Conservation (phyloP, 2,329 filamentous ascomycete species). For the Diaporthe humulicola region DNA sequence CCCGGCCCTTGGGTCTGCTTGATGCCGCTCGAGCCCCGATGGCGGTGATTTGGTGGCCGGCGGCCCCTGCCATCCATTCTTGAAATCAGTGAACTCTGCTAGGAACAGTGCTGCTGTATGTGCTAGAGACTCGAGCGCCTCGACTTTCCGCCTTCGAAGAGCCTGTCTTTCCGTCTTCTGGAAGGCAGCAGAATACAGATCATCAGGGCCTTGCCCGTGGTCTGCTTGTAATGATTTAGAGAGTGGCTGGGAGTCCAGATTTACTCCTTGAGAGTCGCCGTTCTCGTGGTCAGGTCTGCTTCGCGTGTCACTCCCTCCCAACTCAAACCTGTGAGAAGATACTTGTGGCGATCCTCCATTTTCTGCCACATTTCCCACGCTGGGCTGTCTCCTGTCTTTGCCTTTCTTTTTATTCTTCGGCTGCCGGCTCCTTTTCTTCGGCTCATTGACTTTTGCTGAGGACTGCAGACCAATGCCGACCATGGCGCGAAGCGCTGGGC, state of each 20-base stretch:
- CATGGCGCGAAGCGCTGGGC: conserved; percentile 35
- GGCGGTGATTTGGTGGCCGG: not conserved
- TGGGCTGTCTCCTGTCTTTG: not conserved
- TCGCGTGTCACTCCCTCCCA: not conserved
- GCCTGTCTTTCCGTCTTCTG: conserved; percentile 33
- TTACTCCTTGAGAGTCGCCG: not conserved
- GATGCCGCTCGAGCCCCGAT: not conserved
- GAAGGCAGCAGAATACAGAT: not conserved
- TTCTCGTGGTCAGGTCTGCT: not conserved
- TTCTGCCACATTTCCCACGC: not conserved
- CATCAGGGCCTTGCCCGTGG: not conserved
- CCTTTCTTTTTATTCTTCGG: conserved; percentile 3
- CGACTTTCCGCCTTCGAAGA: conserved; percentile 37
- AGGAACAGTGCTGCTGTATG: conserved; percentile 37
- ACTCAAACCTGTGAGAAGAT: not conserved
- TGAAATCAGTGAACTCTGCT: conserved; percentile 33
- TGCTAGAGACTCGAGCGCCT: conserved; percentile 37
- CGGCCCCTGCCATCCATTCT: not conserved
- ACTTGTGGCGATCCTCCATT: not conserved
- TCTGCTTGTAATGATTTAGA: not conserved
- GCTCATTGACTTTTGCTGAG: not conserved
- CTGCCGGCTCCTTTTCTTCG: not conserved
- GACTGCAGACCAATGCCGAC: not conserved
- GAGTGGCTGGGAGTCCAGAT: not conserved
- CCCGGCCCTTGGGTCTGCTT: not conserved